Evolutionary conservation across 108 stramenopile genomes (phyloP).

Genomic region (Licmophora abbreviata): DNA sequence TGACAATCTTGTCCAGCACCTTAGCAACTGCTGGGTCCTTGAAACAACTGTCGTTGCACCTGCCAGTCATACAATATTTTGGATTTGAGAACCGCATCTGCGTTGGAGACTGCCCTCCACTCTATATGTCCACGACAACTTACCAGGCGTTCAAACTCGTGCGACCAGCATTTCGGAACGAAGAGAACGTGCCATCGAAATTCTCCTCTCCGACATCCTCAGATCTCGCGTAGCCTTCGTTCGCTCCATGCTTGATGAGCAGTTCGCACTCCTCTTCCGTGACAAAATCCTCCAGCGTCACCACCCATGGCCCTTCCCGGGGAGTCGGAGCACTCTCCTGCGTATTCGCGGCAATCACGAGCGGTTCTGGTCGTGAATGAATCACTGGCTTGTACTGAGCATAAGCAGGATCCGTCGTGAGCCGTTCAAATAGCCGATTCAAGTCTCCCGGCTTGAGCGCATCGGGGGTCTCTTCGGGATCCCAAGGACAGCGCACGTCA

Average conservation of each 20-base stretch:
- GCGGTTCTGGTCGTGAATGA: slow-evolving; percentile 14
- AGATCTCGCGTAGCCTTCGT: slow-evolving; percentile 52
- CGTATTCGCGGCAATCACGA: slow-evolving; percentile 12
- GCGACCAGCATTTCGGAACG: slow-evolving; percentile 11
- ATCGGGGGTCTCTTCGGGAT: slow-evolving; percentile 23
- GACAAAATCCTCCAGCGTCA: slow-evolving; percentile 66
- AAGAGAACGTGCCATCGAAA: slow-evolving; percentile 38
- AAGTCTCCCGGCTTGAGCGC: slow-evolving; percentile 49
- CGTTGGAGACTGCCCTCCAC: too few relatives aligned
- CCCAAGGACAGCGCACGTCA: slow-evolving; percentile 35
- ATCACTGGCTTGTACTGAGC: slow-evolving; percentile 15
- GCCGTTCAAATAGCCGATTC: slow-evolving; percentile 53
- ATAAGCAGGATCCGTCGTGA: slow-evolving; percentile 32
- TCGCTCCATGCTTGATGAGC: slow-evolving; percentile 58
- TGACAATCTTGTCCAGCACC: slow-evolving; percentile 34
- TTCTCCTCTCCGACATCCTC: slow-evolving; percentile 38
- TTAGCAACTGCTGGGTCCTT: slow-evolving; percentile 26
- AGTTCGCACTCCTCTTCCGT: slow-evolving; percentile 57
- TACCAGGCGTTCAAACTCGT: slow-evolving; percentile 8
- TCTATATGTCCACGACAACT: too few relatives aligned
- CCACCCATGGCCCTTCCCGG: slow-evolving; percentile 32
- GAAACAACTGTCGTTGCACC: slow-evolving; percentile 36
- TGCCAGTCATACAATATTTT: too few relatives aligned
- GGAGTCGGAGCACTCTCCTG: not conserved
- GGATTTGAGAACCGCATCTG: too few relatives aligned